These are phyloP conservation scores for Torrubiella hemipterigena DNA, from an alignment of 2,329 filamentous ascomycete genomes.

Conservation along the genomic window DNA sequence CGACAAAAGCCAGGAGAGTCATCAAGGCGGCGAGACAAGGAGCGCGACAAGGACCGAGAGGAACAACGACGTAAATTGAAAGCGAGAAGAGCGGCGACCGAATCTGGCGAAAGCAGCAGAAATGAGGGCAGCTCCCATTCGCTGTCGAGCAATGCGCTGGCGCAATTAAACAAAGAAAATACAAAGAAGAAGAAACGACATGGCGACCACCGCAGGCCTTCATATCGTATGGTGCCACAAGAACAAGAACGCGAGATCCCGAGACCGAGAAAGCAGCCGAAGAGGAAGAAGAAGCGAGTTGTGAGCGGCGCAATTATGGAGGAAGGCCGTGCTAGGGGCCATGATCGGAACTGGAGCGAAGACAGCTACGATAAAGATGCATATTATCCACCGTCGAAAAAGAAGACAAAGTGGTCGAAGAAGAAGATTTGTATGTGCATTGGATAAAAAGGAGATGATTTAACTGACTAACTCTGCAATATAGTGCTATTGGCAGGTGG, in stretches of 20 bases:
- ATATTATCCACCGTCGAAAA: constrained; percentile 29
- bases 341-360: constrained; percentile 24
- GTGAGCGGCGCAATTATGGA: constrained; percentile 60
- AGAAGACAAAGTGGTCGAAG: no score
- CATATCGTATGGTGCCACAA: constrained; percentile 5
- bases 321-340: constrained; percentile 38
- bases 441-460: not conserved
- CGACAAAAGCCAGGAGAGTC: constrained; percentile 17
- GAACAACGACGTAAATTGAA: constrained; percentile 23
- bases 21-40: constrained; percentile 12
- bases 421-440: constrained; percentile 50
- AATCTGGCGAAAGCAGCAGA: constrained; percentile 21
- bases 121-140: constrained; percentile 13
- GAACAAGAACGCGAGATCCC: constrained; percentile 9
- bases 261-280: constrained; percentile 21
- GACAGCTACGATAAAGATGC: constrained; percentile 38
- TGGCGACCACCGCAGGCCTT: constrained; percentile 22
- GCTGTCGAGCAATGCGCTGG: constrained; percentile 45
- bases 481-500: constrained; percentile 45
- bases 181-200: constrained; percentile 31
- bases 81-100: constrained; percentile 17
- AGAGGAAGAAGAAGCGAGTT: constrained; percentile 44
- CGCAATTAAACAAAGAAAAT: constrained; percentile 53
- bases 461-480: constrained; percentile 13
- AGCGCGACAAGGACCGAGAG: constrained; percentile 9